phyloP scores from a whole-genome alignment of 768 basidiomycete genomes.

The Mycena capillaripes region DNA sequence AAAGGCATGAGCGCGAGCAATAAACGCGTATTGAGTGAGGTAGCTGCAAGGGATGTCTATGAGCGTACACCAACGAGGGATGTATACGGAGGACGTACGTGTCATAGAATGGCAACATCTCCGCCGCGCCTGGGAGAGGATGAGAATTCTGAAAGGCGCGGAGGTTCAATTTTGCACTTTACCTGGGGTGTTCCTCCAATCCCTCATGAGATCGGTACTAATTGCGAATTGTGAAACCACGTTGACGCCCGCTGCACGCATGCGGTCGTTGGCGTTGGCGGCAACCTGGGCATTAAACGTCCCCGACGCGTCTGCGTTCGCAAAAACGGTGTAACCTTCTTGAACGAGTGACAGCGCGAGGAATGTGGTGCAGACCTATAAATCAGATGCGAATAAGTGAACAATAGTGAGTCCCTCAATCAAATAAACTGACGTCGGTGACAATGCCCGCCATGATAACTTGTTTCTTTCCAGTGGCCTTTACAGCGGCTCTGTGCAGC shows the following conservation, averaged over 20 bases:
- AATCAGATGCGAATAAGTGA: neutral
- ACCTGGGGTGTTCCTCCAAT: conserved; percentile 62
- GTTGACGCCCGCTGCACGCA: conserved; percentile 62
- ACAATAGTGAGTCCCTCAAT: neutral
- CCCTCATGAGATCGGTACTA: conserved; percentile 61
- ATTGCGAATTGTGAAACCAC: conserved; percentile 62
- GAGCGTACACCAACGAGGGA: neutral
- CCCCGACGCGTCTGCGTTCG: conserved; percentile 63
- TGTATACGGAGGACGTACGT: conserved; percentile 47
- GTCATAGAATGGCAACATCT: conserved; percentile 61
- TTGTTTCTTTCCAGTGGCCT: conserved; percentile 64
- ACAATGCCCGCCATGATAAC: conserved; percentile 63
- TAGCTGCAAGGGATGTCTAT: conserved; percentile 37
- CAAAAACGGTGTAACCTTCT: conserved; percentile 63
- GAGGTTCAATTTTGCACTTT: no score
- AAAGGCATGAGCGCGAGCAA: conserved; percentile 49
- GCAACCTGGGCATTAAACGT: conserved; percentile 56
- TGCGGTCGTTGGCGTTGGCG: conserved; percentile 61
- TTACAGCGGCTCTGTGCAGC: conserved; percentile 49
- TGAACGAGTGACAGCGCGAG: conserved; percentile 61
- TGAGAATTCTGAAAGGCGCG: no score
- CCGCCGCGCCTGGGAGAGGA: conserved; percentile 38
- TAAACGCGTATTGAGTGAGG: conserved; percentile 47
- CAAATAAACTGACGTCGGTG: conserved; percentile 55
- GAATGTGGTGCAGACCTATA: conserved; percentile 63